Evolutionary conservation across 2,329 filamentous ascomycete genomes (phyloP), one percentile per base, ranked within the genome.

Genomic region (Alternaria sp.): DNA sequence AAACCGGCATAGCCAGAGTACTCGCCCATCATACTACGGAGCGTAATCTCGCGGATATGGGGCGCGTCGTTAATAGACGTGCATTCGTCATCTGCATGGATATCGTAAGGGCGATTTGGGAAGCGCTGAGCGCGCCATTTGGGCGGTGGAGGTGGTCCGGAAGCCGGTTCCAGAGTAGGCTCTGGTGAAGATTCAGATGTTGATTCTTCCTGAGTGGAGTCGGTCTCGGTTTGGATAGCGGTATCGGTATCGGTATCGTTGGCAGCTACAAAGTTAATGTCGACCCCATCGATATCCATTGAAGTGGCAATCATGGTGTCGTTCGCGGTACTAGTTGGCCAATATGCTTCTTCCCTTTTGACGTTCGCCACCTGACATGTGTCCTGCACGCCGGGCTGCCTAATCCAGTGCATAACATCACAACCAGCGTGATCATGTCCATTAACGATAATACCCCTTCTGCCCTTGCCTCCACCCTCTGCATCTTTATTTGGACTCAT

Each of bases 1-100:
- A 99, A 83, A 0, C 93, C 95, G 0, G 93, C 93, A 75, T 97
- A 95, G 20, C 95, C 95, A n/a, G 89, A 90, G 79, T 91, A 99
- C 58, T 92, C 92, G 57, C 95, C 95, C 95, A 99, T 99, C 93
- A 99, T 98, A 78, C 93, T 97, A 60, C 94, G 89, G 2, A 99
- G 91, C 0, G 95, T 99, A 66, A 98, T 88, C 80, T 99, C 95
- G 28, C 94, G 85, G 6, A 97, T 83, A 0, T 90, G 90, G 0
- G 90, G 73, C 0, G 63, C 57, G 22, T n/a, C 48, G 18, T 46
- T 53, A 16, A 74, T 68, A 30, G 43, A 34, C 1, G 64, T 67
- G 48, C 72, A 74, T 16, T 53, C 18, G 12, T 57, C 52, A 8
- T 55, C 22, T 9, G 56, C 87, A 3, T 86, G 68, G 5, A 77